Base-by-base conservation (phyloP, 1,284 basidiomycete species). In the Schizopora paradoxa region DNA sequence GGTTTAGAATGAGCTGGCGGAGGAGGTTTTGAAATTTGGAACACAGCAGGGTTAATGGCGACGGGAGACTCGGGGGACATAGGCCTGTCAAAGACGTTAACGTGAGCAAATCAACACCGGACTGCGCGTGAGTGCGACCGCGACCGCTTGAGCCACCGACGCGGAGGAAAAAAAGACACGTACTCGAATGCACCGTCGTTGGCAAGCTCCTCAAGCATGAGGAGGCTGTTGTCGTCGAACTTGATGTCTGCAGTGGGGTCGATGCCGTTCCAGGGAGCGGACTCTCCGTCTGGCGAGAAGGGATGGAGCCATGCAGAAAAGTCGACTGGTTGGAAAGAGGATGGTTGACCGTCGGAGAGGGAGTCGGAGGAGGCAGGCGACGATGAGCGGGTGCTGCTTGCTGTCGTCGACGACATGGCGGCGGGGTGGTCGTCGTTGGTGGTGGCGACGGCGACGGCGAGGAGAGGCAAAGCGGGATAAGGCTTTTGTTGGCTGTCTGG, bases 111-210 rank as follows among this genome's bases (percentile, higher is more conserved):
- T n/a, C n/a, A n/a, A n/a, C n/a, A n/a, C n/a, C n/a, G n/a, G n/a
- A n/a, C n/a, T 43, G 45, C 21, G 49, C 50, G 39, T 46, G 45
- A 8, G 26, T 19, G 22, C 38, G 29, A 55, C 42, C 42, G 25
- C 40, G 48, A 43, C 43, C 43, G 53, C 40, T 51, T 48, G 47
- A 45, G 56, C 55, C 45, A 43, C 48, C 47, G 36, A 45, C 50
- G 45, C 19, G 19, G 34, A 53, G 49, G 41, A 33, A 47, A 14
- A 40, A 37, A 40, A 44, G 23, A n/a, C n/a, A 68, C 79, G 54
- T 60, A 87, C 84, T 86, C 81, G 58, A 82, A 84, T 21, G 76
- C 77, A 55, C 80, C 74, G 49, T 78, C 74, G 54, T 84, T 79
- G 43, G 87, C 72, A 38, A 88, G 65, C 55, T 88, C 86, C 54